Evolutionary conservation across 192 early-diverging fungal species (phyloP), one percentile per base, ranked within the genome.

Genomic region (Coemansia sp.): DNA sequence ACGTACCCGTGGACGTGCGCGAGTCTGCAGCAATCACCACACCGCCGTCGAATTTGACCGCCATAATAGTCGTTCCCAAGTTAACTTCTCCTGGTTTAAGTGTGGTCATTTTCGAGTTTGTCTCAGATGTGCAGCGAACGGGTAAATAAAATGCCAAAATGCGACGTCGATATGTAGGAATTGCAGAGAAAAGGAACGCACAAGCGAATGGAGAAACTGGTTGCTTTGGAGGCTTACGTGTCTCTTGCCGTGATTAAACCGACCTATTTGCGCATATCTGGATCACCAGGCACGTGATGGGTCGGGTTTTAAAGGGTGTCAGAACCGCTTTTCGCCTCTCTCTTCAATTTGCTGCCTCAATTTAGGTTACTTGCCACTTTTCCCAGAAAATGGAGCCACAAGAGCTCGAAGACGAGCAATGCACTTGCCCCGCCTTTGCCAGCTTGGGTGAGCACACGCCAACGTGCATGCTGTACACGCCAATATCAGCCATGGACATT

Each of bases 11-110:
- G 9, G 95, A 95, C 15, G 97, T 97, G 61, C 97, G 87, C 61
- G 94, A 96, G 76, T 99, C 97, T 47, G 97, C 97, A 31, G 94
- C 96, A 61, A 99, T 83, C 61, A 99, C 87, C 25, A 99, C 94
- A 23, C 97, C 96, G 65, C 88, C 93, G 21, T 87, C 82, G 71
- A 89, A 98, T 60, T 85, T 72, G 46, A 93, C 92, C 9, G 96
- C 96, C 93, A 98, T 95, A 81, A 95, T 95, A 60, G 96, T 93
- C 34, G 97, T 99, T 61, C 96, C 96, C 65, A 98, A 84, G 84
- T 92, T 90, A 61, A 92, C 89, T 85, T 98, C 96, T 70, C 95
- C 95, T 31, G 93, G 87, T 83, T 96, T 98, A 44, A 98, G 84
- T 40, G 78, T 21, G 37, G 70, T 25, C 76, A 73, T 78, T 56